Conservation (phyloP, 1,284 basidiomycete genomes). For the Sporisorium iseilematis-ciliati region DNA sequence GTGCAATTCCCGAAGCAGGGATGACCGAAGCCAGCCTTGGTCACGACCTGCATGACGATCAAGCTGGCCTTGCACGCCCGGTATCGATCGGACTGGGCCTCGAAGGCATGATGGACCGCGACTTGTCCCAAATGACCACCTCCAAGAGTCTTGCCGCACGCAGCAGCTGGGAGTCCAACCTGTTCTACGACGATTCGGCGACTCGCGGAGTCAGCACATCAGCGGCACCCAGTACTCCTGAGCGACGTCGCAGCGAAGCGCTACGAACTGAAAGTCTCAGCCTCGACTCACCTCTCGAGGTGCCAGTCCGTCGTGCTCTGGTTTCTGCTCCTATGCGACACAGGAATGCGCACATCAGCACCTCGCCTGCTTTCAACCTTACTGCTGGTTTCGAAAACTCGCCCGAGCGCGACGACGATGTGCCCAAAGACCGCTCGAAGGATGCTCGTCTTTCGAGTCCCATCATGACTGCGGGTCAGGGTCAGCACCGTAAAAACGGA, state of each 20-base stretch:
- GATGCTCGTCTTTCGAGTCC: neutral
- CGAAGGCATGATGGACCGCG: slow-evolving; percentile 38
- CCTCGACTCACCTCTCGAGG: slow-evolving; percentile 44
- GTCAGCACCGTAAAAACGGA: slow-evolving; percentile 6
- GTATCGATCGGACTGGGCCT: slow-evolving; percentile 42
- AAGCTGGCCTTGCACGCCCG: slow-evolving; percentile 17
- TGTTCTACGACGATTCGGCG: slow-evolving; percentile 51
- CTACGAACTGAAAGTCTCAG: slow-evolving; percentile 21
- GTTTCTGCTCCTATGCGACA: slow-evolving; percentile 54
- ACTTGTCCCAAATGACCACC: slow-evolving; percentile 48
- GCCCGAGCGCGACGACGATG: slow-evolving; percentile 27
- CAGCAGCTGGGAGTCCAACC: slow-evolving; percentile 57
- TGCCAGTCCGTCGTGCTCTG: slow-evolving; percentile 49
- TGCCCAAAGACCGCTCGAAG: slow-evolving; percentile 6
- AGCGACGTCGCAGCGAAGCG: slow-evolving; percentile 23
- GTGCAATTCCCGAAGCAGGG: neutral
- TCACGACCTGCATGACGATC: neutral
- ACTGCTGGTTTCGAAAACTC: slow-evolving; percentile 47
- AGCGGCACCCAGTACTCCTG: slow-evolving; percentile 28
- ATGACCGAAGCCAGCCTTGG: slow-evolving; percentile 10
- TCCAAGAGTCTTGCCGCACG: slow-evolving; percentile 44
- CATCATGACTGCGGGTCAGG: slow-evolving; percentile 8
- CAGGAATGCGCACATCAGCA: slow-evolving; percentile 58
- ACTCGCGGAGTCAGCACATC: slow-evolving; percentile 31
- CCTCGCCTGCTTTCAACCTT: slow-evolving; percentile 58